These are phyloP conservation scores for Coemansia sp. DNA, from an alignment of 192 early-diverging fungal genomes.

Conservation along the genomic window DNA sequence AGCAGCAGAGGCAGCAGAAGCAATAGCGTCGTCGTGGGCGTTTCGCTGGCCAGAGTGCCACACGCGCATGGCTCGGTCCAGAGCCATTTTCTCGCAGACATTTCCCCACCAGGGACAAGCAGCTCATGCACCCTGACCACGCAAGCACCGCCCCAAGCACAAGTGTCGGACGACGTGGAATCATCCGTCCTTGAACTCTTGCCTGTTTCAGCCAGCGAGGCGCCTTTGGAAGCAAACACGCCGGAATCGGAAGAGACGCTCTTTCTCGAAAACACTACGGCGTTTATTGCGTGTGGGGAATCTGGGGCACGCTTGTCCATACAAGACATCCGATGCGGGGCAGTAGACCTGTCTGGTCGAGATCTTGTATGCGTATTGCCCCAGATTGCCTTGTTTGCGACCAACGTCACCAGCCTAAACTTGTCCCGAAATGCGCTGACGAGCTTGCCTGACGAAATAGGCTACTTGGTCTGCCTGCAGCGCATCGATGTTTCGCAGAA, in stretches of 20 bases:
- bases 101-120: not conserved
- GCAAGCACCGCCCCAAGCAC: not conserved
- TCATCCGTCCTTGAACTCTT: not conserved
- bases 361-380: constrained; percentile 13
- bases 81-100: not conserved
- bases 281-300: constrained; percentile 1
- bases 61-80: not conserved
- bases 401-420: constrained; percentile 16
- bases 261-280: not conserved
- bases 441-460: constrained; percentile 36
- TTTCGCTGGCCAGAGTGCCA: not conserved
- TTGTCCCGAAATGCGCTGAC: constrained; percentile 28
- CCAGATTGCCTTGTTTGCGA: constrained; percentile 15
- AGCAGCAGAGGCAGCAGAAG: not conserved
- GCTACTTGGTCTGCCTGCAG: constrained; percentile 30
- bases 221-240: not conserved
- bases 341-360: constrained; percentile 22
- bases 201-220: not conserved
- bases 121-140: not conserved
- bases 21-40: not conserved
- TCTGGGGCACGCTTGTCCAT: constrained; percentile 10
- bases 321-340: constrained; percentile 13
- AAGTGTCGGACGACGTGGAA: not conserved
- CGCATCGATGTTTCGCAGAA: constrained; percentile 29
- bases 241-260: not conserved